Percentiles rank a stretch among this genome's conserved stretches.
phyloP scores from a whole-genome alignment of 108 stramenopile species.

The Fistulifera solaris region DNA sequence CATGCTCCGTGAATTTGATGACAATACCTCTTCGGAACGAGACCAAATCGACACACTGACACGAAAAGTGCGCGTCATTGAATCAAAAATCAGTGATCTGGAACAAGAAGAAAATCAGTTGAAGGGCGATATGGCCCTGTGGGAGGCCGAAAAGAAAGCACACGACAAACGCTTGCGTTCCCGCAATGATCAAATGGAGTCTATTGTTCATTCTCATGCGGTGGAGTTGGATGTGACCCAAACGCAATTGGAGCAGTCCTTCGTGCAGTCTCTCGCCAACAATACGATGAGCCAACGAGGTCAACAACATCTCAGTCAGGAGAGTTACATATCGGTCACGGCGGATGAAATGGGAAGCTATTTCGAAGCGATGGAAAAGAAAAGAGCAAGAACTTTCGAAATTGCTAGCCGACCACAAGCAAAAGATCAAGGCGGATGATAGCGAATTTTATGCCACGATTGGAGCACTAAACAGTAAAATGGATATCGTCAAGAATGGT shows the following conservation, averaged over 20 bases:
- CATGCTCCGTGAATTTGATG: constrained; percentile 49
- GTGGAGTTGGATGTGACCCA: constrained; percentile 35
- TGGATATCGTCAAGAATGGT: constrained; percentile 41
- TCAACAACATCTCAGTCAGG: not conserved
- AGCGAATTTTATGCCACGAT: constrained; percentile 51
- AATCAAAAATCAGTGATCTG: constrained; percentile 25
- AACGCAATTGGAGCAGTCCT: constrained; percentile 29
- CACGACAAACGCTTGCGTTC: constrained; percentile 26
- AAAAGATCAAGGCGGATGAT: constrained; percentile 8
- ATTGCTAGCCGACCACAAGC: no score
- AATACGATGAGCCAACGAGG: no score
- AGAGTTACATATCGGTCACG: constrained; percentile 16
- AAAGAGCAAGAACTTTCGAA: constrained; percentile 13
- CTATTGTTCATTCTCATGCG: constrained; percentile 35
- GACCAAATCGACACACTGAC: constrained; percentile 24
- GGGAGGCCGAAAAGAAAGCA: constrained; percentile 45
- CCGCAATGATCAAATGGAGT: constrained; percentile 64
- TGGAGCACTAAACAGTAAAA: constrained; percentile 42
- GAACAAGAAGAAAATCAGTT: constrained; percentile 26
- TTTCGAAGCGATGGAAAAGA: constrained; percentile 30
- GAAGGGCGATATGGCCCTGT: constrained; percentile 34
- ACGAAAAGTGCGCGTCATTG: constrained; percentile 12
- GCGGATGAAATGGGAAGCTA: constrained; percentile 61
- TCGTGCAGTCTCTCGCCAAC: constrained; percentile 2
- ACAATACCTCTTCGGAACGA: constrained; percentile 23